phyloP scores from a whole-genome alignment of 2,329 filamentous ascomycete genomes.

The Fusarium xyrophilum region DNA sequence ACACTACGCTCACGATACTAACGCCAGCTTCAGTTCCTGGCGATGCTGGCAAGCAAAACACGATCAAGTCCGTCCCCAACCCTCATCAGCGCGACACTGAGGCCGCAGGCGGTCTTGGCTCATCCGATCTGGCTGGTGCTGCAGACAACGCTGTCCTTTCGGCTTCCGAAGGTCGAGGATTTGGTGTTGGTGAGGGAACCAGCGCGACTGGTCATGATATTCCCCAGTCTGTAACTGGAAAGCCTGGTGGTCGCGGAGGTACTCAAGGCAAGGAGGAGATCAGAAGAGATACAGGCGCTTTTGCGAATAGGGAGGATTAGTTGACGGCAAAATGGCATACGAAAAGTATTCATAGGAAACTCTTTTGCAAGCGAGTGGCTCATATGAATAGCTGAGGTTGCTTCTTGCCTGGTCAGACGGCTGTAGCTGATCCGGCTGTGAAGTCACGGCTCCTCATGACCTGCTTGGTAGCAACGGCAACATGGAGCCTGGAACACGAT shows the following conservation, averaged over 20 bases:
- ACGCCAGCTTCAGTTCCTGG: neutral
- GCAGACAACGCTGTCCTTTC: conserved; percentile 7
- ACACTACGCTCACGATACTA: neutral
- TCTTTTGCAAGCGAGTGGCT: accelerated
- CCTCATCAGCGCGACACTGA: conserved; percentile 5
- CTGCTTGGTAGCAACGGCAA: neutral
- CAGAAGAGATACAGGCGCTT: neutral
- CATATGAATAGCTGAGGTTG: accelerated
- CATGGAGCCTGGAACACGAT: conserved; percentile 7
- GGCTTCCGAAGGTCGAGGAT: neutral
- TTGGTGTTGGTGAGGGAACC: neutral
- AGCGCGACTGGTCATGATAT: conserved; percentile 18
- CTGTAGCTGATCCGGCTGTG: accelerated
- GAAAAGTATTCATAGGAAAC: accelerated
- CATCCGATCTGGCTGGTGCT: neutral
- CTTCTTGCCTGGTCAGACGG: accelerated
- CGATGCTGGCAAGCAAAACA: conserved; percentile 22
- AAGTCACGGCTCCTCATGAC: accelerated
- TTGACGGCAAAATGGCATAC: accelerated
- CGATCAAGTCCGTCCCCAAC: conserved; percentile 9
- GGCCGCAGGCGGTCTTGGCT: conserved; percentile 14
- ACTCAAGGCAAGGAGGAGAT: conserved; percentile 19
- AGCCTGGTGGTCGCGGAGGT: conserved; percentile 15
- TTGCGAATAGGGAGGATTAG: neutral
- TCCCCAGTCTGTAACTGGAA: neutral